Evolutionary conservation across 1,139 yeast species (phyloP).

Genomic region (Candida sojae): DNA sequence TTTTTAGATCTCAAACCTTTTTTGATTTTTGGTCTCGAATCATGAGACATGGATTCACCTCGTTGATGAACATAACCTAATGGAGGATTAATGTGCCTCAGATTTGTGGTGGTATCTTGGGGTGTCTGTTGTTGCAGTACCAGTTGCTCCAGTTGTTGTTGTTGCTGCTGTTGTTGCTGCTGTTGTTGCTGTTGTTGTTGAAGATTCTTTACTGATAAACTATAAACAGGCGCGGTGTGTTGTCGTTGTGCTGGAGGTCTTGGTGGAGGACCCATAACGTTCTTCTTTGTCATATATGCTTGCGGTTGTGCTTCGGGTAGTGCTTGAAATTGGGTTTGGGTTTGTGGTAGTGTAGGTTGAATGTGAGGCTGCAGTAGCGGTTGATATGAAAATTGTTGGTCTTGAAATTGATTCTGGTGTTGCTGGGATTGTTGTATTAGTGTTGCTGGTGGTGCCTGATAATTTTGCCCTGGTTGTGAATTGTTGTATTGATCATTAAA

Average conservation of each 20-base stretch:
- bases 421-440: conserved; percentile 1
- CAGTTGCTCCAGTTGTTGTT: neutral
- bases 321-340: neutral
- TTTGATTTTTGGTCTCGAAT: conserved; percentile 12
- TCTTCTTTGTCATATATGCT: neutral
- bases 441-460: neutral
- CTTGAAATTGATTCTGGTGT: conserved; percentile 1
- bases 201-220: conserved; percentile 2
- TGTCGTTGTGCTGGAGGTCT: conserved; percentile 5
- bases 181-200: conserved; percentile 7
- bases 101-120: neutral
- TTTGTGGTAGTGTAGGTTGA: conserved; percentile 2
- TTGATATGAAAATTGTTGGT: conserved; percentile 4
- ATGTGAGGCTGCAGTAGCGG: neutral
- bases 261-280: neutral
- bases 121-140: neutral
- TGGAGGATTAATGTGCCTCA: neutral
- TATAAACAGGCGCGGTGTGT: conserved; percentile 5
- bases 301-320: neutral
- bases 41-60: conserved; percentile 2
- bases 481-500: neutral
- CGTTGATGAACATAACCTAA: neutral
- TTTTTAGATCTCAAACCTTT: conserved; percentile 16
- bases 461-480: neutral
- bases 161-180: conserved; percentile 4